Evolutionary conservation across 2,329 filamentous ascomycete species (phyloP).

Genomic region (Fusarium palustre): DNA sequence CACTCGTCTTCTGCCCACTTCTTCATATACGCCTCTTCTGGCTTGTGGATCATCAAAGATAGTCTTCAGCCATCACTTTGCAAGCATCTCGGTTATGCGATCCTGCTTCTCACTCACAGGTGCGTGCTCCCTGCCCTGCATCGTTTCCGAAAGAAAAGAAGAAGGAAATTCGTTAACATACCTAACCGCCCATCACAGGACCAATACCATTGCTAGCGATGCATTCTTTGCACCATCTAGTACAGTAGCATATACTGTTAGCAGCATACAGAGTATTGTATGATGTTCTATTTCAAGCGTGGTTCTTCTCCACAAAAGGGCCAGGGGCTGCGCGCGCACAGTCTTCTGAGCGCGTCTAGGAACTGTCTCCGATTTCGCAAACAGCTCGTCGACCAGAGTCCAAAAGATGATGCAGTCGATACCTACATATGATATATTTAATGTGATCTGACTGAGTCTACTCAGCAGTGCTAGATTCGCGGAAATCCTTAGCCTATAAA

Average conservation of each 20-base stretch:
- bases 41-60: background rate
- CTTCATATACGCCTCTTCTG: background rate
- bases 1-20: background rate
- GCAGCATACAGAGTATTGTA: background rate
- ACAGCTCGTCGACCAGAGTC: background rate
- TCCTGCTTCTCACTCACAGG: background rate
- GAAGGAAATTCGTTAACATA: background rate
- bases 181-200: background rate
- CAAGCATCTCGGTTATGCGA: background rate
- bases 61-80: background rate
- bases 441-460: background rate
- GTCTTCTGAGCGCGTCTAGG: background rate
- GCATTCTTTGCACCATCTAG: background rate
- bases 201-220: background rate
- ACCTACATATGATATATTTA: background rate
- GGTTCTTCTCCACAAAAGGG: background rate
- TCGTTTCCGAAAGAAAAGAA: background rate
- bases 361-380: background rate
- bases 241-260: background rate
- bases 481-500: conserved; percentile 22
- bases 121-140: background rate
- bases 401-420: background rate
- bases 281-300: background rate
- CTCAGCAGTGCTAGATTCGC: background rate
- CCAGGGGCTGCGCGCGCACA: background rate